Percentiles rank a stretch among this genome's conserved stretches.
Conservation (phyloP, 2,329 filamentous ascomycete genomes). For the Zymoseptoria pseudotritici region DNA sequence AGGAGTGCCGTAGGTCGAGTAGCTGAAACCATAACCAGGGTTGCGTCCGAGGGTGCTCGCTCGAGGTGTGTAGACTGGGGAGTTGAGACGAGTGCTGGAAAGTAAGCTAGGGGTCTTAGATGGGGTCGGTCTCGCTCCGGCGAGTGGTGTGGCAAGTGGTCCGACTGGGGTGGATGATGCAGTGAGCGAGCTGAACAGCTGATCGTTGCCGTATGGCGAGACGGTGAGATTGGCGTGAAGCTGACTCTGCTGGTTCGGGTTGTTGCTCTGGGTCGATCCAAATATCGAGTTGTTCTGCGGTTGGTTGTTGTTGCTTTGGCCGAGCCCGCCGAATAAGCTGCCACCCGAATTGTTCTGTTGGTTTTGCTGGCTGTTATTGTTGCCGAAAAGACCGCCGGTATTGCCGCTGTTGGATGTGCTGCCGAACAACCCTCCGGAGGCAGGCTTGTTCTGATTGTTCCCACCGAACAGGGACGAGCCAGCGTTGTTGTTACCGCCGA, state of each 20-base stretch:
- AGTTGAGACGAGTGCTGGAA: constrained; percentile 44
- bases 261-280: constrained; percentile 35
- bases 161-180: constrained; percentile 66
- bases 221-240: constrained; percentile 56
- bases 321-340: constrained; percentile 35
- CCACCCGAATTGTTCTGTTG: constrained; percentile 28
- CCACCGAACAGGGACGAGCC: constrained; percentile 26
- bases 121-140: constrained; percentile 46
- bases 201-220: constrained; percentile 82
- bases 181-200: constrained; percentile 70
- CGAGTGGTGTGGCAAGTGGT: constrained; percentile 83
- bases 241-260: constrained; percentile 51
- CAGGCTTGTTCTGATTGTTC: constrained; percentile 35
- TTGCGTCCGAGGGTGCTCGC: constrained; percentile 21
- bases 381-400: constrained; percentile 29
- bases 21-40: constrained; percentile 77
- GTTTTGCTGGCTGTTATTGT: constrained; percentile 32
- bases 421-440: constrained; percentile 33
- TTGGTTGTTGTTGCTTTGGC: constrained; percentile 33
- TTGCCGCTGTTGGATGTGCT: constrained; percentile 29
- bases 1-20: constrained; percentile 84
- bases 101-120: constrained; percentile 25
- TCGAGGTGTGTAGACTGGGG: constrained; percentile 69
- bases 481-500: constrained; percentile 23
- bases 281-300: constrained; percentile 44